Evolutionary conservation across 805 yeast genomes (phyloP).

Genomic region (Blastobotrys attinorum): DNA sequence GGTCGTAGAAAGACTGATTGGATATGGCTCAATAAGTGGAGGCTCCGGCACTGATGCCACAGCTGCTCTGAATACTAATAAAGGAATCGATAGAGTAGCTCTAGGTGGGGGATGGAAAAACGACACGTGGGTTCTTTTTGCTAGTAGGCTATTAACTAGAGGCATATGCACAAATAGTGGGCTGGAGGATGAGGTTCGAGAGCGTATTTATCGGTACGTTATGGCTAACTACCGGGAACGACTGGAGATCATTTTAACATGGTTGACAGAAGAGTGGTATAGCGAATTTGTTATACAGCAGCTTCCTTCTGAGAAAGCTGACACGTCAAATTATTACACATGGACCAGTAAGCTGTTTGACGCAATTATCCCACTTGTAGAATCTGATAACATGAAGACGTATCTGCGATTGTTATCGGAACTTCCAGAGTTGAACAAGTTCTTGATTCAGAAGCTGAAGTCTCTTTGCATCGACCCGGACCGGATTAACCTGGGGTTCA

Average conservation of each 20-base stretch:
- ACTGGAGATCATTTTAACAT: slow-evolving; percentile 70
- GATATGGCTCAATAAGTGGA: slow-evolving; percentile 9
- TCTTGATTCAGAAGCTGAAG: slow-evolving; percentile 55
- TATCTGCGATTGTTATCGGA: slow-evolving; percentile 83
- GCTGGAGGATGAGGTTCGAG: slow-evolving; percentile 45
- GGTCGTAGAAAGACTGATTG: slow-evolving; percentile 17
- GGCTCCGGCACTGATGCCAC: slow-evolving; percentile 9
- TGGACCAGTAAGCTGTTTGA: slow-evolving; percentile 73
- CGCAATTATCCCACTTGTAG: slow-evolving; percentile 75
- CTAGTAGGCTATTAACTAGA: slow-evolving; percentile 74
- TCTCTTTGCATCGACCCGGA: slow-evolving; percentile 81
- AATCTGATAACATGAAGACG: slow-evolving; percentile 67
- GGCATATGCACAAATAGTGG: slow-evolving; percentile 42
- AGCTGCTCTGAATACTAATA: slow-evolving; percentile 15
- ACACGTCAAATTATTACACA: slow-evolving; percentile 42
- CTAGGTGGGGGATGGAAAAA: slow-evolving; percentile 46
- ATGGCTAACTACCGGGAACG: slow-evolving; percentile 63
- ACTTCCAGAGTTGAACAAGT: slow-evolving; percentile 63
- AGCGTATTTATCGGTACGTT: slow-evolving; percentile 63
- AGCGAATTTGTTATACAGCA: slow-evolving; percentile 40
- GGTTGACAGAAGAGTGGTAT: slow-evolving; percentile 96
- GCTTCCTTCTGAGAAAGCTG: slow-evolving; percentile 14
- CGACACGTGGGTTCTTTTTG: slow-evolving; percentile 68
- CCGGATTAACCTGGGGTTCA: slow-evolving; percentile 70
- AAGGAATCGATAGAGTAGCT: slow-evolving; percentile 24